A percentile compares a stretch with the other conserved stretches of the same genome.
phyloP scores from a whole-genome alignment of 495 filamentous ascomycete species.

The Evernia prunastri region DNA sequence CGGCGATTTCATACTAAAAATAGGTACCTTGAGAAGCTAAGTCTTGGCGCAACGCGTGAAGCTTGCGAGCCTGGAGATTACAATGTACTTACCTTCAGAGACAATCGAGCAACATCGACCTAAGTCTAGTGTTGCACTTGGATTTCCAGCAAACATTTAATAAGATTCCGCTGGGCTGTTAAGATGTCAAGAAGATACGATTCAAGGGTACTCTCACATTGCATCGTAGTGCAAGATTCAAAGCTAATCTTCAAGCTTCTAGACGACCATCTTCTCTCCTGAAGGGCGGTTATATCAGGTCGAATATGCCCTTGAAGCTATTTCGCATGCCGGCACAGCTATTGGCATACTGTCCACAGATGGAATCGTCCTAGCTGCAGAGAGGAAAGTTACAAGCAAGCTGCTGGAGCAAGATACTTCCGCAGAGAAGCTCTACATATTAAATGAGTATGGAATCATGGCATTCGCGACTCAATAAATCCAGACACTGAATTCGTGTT shows the following conservation, averaged over 20 bases:
- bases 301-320: slow-evolving; percentile 97
- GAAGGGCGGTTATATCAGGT: slow-evolving; percentile 98
- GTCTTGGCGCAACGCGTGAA: slow-evolving; percentile 15
- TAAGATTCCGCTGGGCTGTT: neutral
- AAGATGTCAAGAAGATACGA: slow-evolving; percentile 97
- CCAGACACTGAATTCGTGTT: neutral
- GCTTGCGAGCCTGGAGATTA: slow-evolving; percentile 16
- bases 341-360: slow-evolving; percentile 94
- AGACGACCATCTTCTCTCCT: slow-evolving; percentile 99
- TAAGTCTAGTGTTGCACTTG: neutral
- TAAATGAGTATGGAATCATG: slow-evolving; percentile 76
- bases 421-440: slow-evolving; percentile 97
- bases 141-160: neutral
- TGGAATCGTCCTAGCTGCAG: slow-evolving; percentile 97
- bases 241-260: slow-evolving; percentile 40
- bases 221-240: slow-evolving; percentile 23
- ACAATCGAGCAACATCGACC: neutral
- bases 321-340: slow-evolving; percentile 95
- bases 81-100: neutral
- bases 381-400: slow-evolving; percentile 99
- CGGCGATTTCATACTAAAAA: neutral
- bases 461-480: neutral
- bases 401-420: slow-evolving; percentile 98
- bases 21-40: neutral
- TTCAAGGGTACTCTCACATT: slow-evolving; percentile 65